Percentiles rank a stretch among this genome's conserved stretches.
These are phyloP conservation scores for Mycocentrospora acerina DNA, from an alignment of 2,329 filamentous ascomycete genomes.

Conservation along the genomic window DNA sequence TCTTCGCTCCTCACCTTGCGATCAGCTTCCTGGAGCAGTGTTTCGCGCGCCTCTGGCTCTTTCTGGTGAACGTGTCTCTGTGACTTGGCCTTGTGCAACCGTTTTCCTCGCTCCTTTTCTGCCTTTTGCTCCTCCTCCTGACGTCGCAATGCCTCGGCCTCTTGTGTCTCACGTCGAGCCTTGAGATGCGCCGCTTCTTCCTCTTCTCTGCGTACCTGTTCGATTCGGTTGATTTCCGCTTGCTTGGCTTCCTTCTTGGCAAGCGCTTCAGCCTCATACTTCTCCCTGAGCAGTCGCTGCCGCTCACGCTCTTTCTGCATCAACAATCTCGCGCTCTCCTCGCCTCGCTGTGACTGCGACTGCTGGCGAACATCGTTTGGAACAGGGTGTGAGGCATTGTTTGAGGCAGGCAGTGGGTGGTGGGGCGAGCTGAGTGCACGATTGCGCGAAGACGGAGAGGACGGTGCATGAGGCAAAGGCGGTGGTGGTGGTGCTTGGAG, in stretches of 20 bases:
- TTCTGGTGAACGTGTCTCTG: conserved; percentile 26
- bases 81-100: conserved; percentile 32
- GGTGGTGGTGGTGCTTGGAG: conserved; percentile 18
- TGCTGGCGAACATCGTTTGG: conserved; percentile 20
- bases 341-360: conserved; percentile 22
- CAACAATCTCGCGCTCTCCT: conserved; percentile 36
- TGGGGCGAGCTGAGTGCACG: conserved; percentile 34
- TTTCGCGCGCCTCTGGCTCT: conserved; percentile 32
- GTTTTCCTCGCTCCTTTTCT: conserved; percentile 35
- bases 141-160: conserved; percentile 27
- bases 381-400: conserved; percentile 19
- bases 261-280: conserved; percentile 35
- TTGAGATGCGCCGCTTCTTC: conserved; percentile 33
- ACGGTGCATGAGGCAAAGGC: conserved; percentile 10
- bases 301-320: conserved; percentile 35
- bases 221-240: conserved; percentile 29
- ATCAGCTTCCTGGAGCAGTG: conserved; percentile 24
- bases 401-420: conserved; percentile 16
- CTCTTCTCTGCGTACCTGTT: conserved; percentile 26
- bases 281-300: conserved; percentile 32
- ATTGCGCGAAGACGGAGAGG: conserved; percentile 20
- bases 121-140: conserved; percentile 34
- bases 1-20: conserved; percentile 27
- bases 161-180: conserved; percentile 29
- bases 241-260: conserved; percentile 32